Percentiles rank a stretch among this genome's conserved stretches.
Conservation (phyloP, 2,329 filamentous ascomycete genomes). For the Didymellaceae sp. region DNA sequence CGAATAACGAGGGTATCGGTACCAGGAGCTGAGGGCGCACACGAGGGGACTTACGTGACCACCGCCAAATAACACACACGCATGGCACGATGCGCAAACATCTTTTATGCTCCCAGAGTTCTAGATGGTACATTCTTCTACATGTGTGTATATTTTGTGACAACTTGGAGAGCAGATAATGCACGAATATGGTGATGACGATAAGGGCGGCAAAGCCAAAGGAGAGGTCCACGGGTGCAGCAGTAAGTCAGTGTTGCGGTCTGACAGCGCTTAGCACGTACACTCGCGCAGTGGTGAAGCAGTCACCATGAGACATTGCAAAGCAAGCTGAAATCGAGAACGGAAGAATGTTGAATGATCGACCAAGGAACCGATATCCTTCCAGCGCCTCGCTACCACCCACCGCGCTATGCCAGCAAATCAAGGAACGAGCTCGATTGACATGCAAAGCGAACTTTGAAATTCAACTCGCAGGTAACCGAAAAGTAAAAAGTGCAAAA, state of each 20-base stretch:
- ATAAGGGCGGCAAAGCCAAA: too few relatives aligned
- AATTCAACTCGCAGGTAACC: conserved; percentile 10
- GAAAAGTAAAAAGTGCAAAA: conserved; percentile 6
- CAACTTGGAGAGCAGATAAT: conserved; percentile 10
- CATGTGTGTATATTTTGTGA: conserved; percentile 11
- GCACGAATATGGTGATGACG: conserved; percentile 2
- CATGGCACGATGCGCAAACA: too few relatives aligned
- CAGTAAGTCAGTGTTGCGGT: neutral
- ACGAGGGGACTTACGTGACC: too few relatives aligned
- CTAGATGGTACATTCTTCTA: conserved; percentile 11
- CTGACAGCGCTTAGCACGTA: neutral
- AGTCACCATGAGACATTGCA: conserved; percentile 13
- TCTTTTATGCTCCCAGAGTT: too few relatives aligned
- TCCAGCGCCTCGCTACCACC: conserved; percentile 21
- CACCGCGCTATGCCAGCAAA: conserved; percentile 22
- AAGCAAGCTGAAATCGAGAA: conserved; percentile 11
- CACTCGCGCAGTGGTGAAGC: neutral
- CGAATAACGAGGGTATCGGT: too few relatives aligned
- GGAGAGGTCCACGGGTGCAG: too few relatives aligned
- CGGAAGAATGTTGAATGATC: conserved; percentile 16
- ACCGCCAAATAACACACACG: too few relatives aligned
- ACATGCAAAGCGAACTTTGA: conserved; percentile 10
- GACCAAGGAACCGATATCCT: conserved; percentile 20
- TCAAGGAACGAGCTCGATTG: conserved; percentile 14
- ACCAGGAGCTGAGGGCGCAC: too few relatives aligned